A percentile compares a stretch with the other conserved stretches of the same genome.
These are phyloP conservation scores for Podospora tetraspora DNA, from an alignment of 495 filamentous ascomycete genomes.

Conservation along the genomic window DNA sequence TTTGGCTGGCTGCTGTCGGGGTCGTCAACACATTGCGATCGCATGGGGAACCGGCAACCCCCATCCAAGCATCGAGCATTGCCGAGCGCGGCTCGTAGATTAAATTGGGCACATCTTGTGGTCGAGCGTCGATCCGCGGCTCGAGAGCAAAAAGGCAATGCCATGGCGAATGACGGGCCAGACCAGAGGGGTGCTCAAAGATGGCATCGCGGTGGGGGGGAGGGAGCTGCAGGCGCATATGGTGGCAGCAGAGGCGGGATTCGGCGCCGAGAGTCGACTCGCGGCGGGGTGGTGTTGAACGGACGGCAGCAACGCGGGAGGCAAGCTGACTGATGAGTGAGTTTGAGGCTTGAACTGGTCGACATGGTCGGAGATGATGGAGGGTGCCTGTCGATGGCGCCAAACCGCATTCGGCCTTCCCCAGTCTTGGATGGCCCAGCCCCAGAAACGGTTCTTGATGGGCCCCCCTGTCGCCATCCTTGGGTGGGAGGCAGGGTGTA, in stretches of 20 bases:
- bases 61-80: slow-evolving; percentile 11
- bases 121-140: slow-evolving; percentile 12
- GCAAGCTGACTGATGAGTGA: slow-evolving; percentile 4
- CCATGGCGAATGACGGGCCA: neutral
- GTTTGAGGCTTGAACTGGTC: slow-evolving; percentile 9
- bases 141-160: slow-evolving; percentile 16
- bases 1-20: slow-evolving; percentile 8
- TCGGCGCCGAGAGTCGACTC: slow-evolving; percentile 2
- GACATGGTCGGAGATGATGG: neutral
- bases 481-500: slow-evolving; percentile 8
- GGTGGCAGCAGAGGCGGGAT: slow-evolving; percentile 2
- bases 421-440: slow-evolving; percentile 16
- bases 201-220: neutral
- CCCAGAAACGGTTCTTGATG: slow-evolving; percentile 8
- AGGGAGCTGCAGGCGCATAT: neutral
- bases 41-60: slow-evolving; percentile 1
- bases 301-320: neutral
- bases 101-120: slow-evolving; percentile 1
- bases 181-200: neutral
- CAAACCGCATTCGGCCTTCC: slow-evolving; percentile 27
- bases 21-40: neutral
- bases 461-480: slow-evolving; percentile 16
- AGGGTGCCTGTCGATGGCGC: slow-evolving; percentile 22
- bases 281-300: slow-evolving; percentile 1
- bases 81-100: slow-evolving; percentile 23